Evolutionary conservation across 2,329 filamentous ascomycete genomes (phyloP).

Genomic region (Pseudogymnoascus sp.): DNA sequence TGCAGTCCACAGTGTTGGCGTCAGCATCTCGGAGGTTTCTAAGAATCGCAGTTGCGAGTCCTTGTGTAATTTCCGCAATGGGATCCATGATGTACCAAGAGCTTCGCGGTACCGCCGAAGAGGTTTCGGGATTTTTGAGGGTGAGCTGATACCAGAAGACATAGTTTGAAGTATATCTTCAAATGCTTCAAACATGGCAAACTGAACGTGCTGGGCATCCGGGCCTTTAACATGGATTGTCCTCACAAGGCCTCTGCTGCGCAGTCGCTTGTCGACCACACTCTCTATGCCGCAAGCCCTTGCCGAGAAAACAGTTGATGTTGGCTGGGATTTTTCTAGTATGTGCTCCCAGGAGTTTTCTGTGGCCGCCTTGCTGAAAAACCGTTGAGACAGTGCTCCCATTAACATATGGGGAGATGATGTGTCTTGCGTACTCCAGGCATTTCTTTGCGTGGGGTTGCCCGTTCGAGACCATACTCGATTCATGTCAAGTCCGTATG

Average conservation of each 20-base stretch:
- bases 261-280: constrained; percentile 61
- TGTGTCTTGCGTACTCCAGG: constrained; percentile 29
- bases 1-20: constrained; percentile 63
- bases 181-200: constrained; percentile 57
- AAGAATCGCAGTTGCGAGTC: constrained; percentile 66
- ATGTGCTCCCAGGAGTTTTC: neutral
- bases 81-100: constrained; percentile 63
- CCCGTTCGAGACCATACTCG: constrained; percentile 41
- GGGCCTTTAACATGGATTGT: constrained; percentile 53
- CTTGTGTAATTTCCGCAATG: constrained; percentile 68
- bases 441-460: neutral
- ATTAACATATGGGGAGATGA: neutral
- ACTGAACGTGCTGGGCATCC: constrained; percentile 61
- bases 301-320: constrained; percentile 42
- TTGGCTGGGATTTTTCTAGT: constrained; percentile 37
- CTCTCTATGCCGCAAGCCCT: constrained; percentile 60
- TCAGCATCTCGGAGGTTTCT: constrained; percentile 64
- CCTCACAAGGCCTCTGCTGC: constrained; percentile 64
- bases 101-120: constrained; percentile 34
- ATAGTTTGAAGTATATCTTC: constrained; percentile 42
- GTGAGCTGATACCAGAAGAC: constrained; percentile 19
- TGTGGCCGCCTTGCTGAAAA: neutral
- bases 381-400: constrained; percentile 18
- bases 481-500: constrained; percentile 51
- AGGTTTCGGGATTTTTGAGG: constrained; percentile 15